Evolutionary conservation across 495 filamentous ascomycete genomes (phyloP).

Genomic region (Achaetomiella virescens): DNA sequence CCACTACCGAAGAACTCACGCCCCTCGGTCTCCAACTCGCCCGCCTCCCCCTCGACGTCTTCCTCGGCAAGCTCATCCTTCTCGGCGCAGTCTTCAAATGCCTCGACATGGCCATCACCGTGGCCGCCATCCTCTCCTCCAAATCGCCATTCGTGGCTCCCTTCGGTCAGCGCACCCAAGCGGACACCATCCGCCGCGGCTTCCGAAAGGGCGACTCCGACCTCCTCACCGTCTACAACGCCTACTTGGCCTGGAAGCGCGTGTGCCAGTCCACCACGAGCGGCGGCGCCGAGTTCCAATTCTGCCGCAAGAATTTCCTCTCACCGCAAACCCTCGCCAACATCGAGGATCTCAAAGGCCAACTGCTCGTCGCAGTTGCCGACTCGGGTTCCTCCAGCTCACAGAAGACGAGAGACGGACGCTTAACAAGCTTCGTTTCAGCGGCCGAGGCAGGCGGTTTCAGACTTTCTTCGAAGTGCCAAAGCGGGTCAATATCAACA

Average conservation of each 20-base stretch:
- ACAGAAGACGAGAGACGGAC: slow-evolving; percentile 58
- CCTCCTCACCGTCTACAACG: slow-evolving; percentile 85
- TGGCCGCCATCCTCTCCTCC: slow-evolving; percentile 86
- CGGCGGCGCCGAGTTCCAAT: slow-evolving; percentile 66
- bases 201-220: slow-evolving; percentile 89
- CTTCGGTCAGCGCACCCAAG: slow-evolving; percentile 73
- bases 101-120: slow-evolving; percentile 80
- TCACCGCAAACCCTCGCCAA: slow-evolving; percentile 73
- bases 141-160: slow-evolving; percentile 89
- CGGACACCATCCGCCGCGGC: slow-evolving; percentile 64
- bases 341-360: slow-evolving; percentile 91
- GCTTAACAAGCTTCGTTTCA: slow-evolving; percentile 51
- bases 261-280: slow-evolving; percentile 56
- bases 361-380: slow-evolving; percentile 71
- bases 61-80: slow-evolving; percentile 87
- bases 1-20: slow-evolving; percentile 68
- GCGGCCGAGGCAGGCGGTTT: slow-evolving; percentile 45
- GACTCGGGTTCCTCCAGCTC: slow-evolving; percentile 78
- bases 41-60: slow-evolving; percentile 84
- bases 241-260: slow-evolving; percentile 80
- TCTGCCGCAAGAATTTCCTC: slow-evolving; percentile 89
- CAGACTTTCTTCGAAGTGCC: slow-evolving; percentile 77
- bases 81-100: slow-evolving; percentile 79
- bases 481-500: slow-evolving; percentile 62
- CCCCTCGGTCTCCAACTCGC: slow-evolving; percentile 79